Conservation (phyloP, 129 eudicot species). For the Mikania micrantha region DNA sequence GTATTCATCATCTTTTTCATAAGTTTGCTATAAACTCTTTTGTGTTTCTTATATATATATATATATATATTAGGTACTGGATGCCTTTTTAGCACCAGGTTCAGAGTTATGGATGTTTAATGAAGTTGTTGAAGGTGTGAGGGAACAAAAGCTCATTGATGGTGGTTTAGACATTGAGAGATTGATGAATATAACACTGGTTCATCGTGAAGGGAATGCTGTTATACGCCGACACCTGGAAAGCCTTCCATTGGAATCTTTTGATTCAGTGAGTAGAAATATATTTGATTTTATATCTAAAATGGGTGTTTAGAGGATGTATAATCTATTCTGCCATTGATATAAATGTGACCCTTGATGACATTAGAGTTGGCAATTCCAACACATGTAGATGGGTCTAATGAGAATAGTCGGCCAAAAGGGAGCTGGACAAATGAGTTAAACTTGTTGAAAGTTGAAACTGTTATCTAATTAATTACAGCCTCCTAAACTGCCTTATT, state of each 20-base stretch:
- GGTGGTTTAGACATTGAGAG: constrained; percentile 75
- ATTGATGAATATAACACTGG: constrained; percentile 53
- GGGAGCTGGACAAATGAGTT: background rate
- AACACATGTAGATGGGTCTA: background rate
- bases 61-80: constrained; percentile 66
- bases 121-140: constrained; percentile 71
- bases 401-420: background rate
- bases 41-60: background rate
- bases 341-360: background rate
- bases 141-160: constrained; percentile 69
- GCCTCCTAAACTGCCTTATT: background rate
- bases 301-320: background rate
- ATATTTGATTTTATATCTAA: background rate
- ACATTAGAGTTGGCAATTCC: background rate
- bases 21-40: constrained; percentile 4
- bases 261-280: constrained; percentile 61
- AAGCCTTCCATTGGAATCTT: constrained; percentile 86
- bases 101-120: constrained; percentile 93
- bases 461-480: background rate
- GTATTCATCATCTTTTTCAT: background rate
- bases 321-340: too few species aligned
- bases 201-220: constrained; percentile 89
- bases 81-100: constrained; percentile 71
- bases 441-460: background rate
- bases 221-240: constrained; percentile 82